Conservation (phyloP, 1,139 yeast species). For the Meyerozyma smithsonii region DNA sequence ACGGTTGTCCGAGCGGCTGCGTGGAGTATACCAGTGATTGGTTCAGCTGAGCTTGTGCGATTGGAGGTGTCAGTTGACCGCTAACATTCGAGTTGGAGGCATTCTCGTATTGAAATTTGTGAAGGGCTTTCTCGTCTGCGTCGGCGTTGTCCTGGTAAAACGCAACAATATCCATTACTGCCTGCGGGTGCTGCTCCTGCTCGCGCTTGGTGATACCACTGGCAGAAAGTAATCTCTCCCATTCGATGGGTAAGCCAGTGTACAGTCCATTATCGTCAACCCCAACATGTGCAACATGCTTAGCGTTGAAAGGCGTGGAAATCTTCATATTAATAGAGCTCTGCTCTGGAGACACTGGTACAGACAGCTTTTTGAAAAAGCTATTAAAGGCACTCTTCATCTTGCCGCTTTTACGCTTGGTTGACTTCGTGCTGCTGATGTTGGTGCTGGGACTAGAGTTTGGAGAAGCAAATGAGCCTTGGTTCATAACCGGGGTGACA, state of each 20-base stretch:
- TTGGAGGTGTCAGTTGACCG: conserved; percentile 23
- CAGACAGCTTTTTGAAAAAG: conserved; percentile 1
- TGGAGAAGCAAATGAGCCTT: conserved; percentile 14
- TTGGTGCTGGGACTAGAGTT: conserved; percentile 7
- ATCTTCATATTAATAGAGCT: conserved; percentile 53
- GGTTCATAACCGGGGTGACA: conserved; percentile 26
- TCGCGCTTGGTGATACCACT: conserved; percentile 84
- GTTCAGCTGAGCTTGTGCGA: conserved; percentile 15
- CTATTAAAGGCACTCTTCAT: conserved; percentile 13
- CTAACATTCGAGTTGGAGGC: conserved; percentile 19
- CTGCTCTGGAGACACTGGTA: conserved; percentile 7
- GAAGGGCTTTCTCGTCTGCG: conserved; percentile 61
- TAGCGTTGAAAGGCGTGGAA: conserved; percentile 85
- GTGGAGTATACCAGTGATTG: conserved; percentile 20
- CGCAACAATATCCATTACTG: conserved; percentile 88
- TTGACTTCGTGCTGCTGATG: conserved; percentile 10
- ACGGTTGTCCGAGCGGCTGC: conserved; percentile 47
- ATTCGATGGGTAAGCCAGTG: conserved; percentile 86
- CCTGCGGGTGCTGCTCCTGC: conserved; percentile 89
- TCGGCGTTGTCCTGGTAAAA: conserved; percentile 71
- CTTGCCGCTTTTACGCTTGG: conserved; percentile 17
- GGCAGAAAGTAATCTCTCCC: conserved; percentile 80
- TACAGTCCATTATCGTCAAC: conserved; percentile 84
- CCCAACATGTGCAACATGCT: conserved; percentile 92
- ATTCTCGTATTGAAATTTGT: conserved; percentile 53